phyloP scores from a whole-genome alignment of 2,329 filamentous ascomycete species.

The Plectosphaerella plurivora region DNA sequence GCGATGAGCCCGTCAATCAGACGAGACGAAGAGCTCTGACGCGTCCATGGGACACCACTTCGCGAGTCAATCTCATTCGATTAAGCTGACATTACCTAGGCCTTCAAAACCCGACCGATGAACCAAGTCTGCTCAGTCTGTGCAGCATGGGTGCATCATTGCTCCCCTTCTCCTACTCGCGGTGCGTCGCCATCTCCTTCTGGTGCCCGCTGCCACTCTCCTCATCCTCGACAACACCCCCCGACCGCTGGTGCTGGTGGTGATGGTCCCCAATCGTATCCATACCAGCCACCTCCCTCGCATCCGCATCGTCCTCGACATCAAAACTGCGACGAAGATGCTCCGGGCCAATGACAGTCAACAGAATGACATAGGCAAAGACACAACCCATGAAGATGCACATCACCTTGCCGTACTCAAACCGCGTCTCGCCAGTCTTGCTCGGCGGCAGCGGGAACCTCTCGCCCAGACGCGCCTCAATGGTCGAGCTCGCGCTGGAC shows the following conservation, averaged over 20 bases:
- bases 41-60: too few relatives aligned
- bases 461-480: slow-evolving; percentile 72
- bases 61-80: too few relatives aligned
- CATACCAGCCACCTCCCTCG: slow-evolving; percentile 39
- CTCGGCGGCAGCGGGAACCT: slow-evolving; percentile 64
- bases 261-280: slow-evolving; percentile 18
- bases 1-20: too few relatives aligned
- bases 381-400: slow-evolving; percentile 90
- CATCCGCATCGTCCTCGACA: slow-evolving; percentile 41
- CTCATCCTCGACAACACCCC: slow-evolving; percentile 4
- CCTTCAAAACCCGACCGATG: too few relatives aligned
- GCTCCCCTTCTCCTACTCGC: not conserved
- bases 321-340: slow-evolving; percentile 47
- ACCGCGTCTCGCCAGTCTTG: slow-evolving; percentile 44
- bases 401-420: slow-evolving; percentile 78
- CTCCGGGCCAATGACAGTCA: slow-evolving; percentile 61
- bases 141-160: too few relatives aligned
- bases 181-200: slow-evolving; percentile 9
- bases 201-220: slow-evolving; percentile 7
- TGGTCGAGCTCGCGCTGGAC: slow-evolving; percentile 65
- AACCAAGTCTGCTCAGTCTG: too few relatives aligned
- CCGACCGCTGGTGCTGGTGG: too few relatives aligned
- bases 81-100: too few relatives aligned
- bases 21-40: too few relatives aligned
- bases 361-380: slow-evolving; percentile 55